phyloP scores from a whole-genome alignment of 2,329 filamentous ascomycete genomes.

The Cytospora schulzeri region DNA sequence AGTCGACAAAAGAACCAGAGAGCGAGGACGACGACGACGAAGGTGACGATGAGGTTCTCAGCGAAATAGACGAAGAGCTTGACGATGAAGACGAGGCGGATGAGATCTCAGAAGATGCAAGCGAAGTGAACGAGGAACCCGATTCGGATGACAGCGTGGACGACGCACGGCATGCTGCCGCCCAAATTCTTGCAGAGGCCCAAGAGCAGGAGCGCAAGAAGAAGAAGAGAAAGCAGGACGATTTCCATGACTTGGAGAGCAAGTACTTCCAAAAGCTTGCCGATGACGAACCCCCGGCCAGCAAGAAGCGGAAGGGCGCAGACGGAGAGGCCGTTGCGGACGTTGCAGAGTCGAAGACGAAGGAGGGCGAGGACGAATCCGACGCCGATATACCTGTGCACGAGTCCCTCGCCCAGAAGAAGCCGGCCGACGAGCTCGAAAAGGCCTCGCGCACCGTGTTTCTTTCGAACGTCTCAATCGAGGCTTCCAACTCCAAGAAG shows the following conservation, averaged over 20 bases:
- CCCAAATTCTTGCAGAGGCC: constrained; percentile 41
- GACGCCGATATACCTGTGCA: constrained; percentile 54
- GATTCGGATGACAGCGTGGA: constrained; percentile 21
- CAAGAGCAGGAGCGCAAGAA: constrained; percentile 52
- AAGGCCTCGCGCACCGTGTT: constrained; percentile 92
- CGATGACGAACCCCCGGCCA: constrained; percentile 55
- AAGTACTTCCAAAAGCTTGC: constrained; percentile 69
- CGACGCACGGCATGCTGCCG: constrained; percentile 40
- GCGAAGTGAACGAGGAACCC: constrained; percentile 40
- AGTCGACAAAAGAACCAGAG: constrained; percentile 33
- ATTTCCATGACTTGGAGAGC: constrained; percentile 70
- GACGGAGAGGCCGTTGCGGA: constrained; percentile 44
- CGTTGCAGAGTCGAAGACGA: constrained; percentile 50
- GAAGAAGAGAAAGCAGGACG: constrained; percentile 64
- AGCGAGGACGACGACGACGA: constrained; percentile 32
- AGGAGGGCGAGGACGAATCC: constrained; percentile 38
- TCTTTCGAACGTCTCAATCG: constrained; percentile 83
- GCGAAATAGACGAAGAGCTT: constrained; percentile 29
- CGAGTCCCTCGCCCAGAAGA: constrained; percentile 57
- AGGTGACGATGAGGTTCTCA: constrained; percentile 30
- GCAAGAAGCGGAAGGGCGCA: constrained; percentile 53
- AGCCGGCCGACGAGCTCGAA: constrained; percentile 67
- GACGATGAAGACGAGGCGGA: constrained; percentile 46
- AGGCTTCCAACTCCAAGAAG: constrained; percentile 79
- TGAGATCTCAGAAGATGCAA: constrained; percentile 42